Evolutionary conservation across 371 early-diverging fungal genomes (phyloP).

Genomic region (Circinella minor): DNA sequence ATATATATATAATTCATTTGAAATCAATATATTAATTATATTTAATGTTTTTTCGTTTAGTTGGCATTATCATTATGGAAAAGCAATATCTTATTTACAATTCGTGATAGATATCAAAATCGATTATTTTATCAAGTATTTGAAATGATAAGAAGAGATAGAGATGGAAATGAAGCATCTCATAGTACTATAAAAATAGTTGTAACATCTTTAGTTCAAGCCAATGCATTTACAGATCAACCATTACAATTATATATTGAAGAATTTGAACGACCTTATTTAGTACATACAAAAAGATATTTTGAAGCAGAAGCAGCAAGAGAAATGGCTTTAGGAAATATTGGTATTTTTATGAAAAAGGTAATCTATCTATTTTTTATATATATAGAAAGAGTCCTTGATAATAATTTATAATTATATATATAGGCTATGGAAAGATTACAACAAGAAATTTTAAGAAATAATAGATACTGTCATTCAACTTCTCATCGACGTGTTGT

Average conservation of each 20-base stretch:
- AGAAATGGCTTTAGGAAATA: constrained; percentile 57
- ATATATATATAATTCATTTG: no score
- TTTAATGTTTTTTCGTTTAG: constrained; percentile 22
- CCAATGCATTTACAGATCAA: constrained; percentile 72
- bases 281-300: constrained; percentile 72
- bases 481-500: constrained; percentile 71
- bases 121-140: constrained; percentile 73
- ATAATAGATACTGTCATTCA: constrained; percentile 65
- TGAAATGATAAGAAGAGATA: constrained; percentile 70
- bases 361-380: constrained; percentile 24
- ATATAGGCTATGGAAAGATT: constrained; percentile 51
- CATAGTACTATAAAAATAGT: constrained; percentile 61
- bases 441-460: constrained; percentile 61
- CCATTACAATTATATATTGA: constrained; percentile 78
- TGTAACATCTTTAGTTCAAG: constrained; percentile 68
- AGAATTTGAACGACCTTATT: constrained; percentile 79
- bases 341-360: constrained; percentile 76
- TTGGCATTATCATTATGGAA: constrained; percentile 80
- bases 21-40: no score
- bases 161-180: constrained; percentile 71
- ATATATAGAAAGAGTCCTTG: no score
- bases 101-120: constrained; percentile 69
- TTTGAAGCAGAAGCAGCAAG: constrained; percentile 75
- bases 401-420: no score
- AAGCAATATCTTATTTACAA: constrained; percentile 63